Base-by-base conservation (phyloP, 176 grass and related monocot species). In the Phragmites australis region DNA sequence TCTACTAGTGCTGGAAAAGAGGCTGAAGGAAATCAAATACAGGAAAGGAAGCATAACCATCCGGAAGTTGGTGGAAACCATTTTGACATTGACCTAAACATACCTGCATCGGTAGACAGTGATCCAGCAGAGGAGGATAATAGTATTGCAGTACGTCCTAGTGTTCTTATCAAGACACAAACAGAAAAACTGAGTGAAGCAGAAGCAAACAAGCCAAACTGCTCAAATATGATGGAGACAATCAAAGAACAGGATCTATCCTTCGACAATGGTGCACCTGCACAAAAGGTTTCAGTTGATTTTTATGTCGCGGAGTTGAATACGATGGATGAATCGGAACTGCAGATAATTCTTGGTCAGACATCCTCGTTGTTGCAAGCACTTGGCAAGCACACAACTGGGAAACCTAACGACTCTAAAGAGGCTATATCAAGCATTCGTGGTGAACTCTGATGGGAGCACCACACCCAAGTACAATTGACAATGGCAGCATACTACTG, bases 31-130 rank as follows among this genome's bases (percentile, higher is more conserved):
- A 72, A 81, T 65, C 59, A 1, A 3, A 41, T 47, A 46, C 15
- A 46, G 25, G 69, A 70, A 19, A 71, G 2, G 22, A 85, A 65
- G 5, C 54, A 89, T 37, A 31, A 45, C 22, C 27, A 70, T 65
- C 21, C 47, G 19, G 14, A 81, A 70, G 22, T 68, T 47, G 30
- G 14, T 50, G 64, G 66, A 72, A 82, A 50, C n/a, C 81, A 77
- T 53, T 51, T 86, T 6, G 34, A 26, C 50, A 72, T 89, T 73
- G 88, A 89, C 57, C 42, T 89, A 72, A 89, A 89, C 12, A 21
- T 30, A 66, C 78, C 88, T 17, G 72, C 78, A 21, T 42, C 65
- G 0, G 19, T 34, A 37, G 72, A 89, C 15, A 66, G 1, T 71
- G 41, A 39, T 47, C 15, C 13, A 49, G 19, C 40, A 10, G n/a